Evolutionary conservation across 202 grass and related monocot genomes (phyloP).

Genomic region (Elaeis oleifera): DNA sequence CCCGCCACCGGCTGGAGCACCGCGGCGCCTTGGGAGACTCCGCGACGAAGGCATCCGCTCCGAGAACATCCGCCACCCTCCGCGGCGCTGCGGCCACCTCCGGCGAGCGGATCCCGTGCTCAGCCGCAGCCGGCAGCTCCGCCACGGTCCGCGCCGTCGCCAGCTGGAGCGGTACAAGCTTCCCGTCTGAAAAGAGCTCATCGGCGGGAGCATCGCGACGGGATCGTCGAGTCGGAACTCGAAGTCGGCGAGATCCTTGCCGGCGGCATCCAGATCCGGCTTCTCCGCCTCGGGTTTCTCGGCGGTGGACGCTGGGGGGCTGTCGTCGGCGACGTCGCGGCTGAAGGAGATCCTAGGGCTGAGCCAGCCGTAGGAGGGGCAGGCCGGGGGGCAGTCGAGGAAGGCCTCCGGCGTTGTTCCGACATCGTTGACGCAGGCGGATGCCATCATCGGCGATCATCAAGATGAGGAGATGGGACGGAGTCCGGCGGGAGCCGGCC

Average conservation of each 20-base stretch:
- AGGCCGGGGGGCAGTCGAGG: slow-evolving; percentile 6
- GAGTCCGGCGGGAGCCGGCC: slow-evolving; percentile 14
- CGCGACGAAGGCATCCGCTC: slow-evolving; percentile 12
- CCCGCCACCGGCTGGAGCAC: slow-evolving; percentile 71
- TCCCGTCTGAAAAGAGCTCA: slow-evolving; percentile 81
- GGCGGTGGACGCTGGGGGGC: not conserved
- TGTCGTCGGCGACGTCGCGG: slow-evolving; percentile 37
- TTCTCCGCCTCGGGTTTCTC: not conserved
- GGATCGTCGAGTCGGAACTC: slow-evolving; percentile 69
- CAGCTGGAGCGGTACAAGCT: slow-evolving; percentile 58
- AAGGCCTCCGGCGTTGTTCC: slow-evolving; percentile 24
- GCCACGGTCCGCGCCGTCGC: slow-evolving; percentile 1
- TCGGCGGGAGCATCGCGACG: slow-evolving; percentile 70
- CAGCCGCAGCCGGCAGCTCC: not conserved
- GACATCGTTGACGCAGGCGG: slow-evolving; percentile 23
- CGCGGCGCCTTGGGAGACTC: slow-evolving; percentile 13
- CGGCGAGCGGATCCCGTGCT: not conserved
- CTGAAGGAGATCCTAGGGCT: slow-evolving; percentile 82
- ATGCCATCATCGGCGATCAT: slow-evolving; percentile 1
- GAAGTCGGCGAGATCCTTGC: slow-evolving; percentile 51
- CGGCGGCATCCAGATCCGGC: not conserved
- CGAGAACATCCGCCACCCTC: slow-evolving; percentile 25
- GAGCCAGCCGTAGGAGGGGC: slow-evolving; percentile 44
- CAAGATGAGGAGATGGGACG: not conserved
- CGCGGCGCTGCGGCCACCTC: not conserved